phyloP scores from a whole-genome alignment of 1,284 basidiomycete species.

The Omphalotus olearius region DNA sequence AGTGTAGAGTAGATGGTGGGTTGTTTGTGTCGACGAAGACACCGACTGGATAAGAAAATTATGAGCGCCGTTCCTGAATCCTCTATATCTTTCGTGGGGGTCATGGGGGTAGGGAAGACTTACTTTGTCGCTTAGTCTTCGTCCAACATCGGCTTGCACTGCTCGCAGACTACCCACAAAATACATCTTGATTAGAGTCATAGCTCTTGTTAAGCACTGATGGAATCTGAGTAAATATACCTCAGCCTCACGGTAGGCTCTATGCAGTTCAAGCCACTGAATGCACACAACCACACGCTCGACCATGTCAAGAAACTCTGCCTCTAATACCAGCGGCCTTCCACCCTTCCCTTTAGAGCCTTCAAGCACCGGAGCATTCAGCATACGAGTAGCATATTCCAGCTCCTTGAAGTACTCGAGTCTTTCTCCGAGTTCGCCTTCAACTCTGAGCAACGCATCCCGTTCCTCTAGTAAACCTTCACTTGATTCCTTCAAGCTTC shows the following conservation, averaged over 20 bases:
- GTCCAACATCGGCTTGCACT: conserved; percentile 70
- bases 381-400: conserved; percentile 83
- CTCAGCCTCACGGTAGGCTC: conserved; percentile 87
- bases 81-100: not conserved
- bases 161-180: conserved; percentile 81
- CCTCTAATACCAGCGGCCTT: conserved; percentile 78
- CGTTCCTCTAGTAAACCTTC: conserved; percentile 84
- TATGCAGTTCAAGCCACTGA: conserved; percentile 79
- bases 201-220: conserved; percentile 92
- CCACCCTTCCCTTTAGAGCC: conserved; percentile 3
- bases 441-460: conserved; percentile 75
- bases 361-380: conserved; percentile 71
- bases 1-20: conserved; percentile 78
- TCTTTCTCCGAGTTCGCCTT: conserved; percentile 72
- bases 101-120: not conserved
- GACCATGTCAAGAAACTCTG: conserved; percentile 91
- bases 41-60: conserved; percentile 49
- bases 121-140: conserved; percentile 72
- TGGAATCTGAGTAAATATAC: conserved; percentile 90
- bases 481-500: conserved; percentile 85
- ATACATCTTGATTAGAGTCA: conserved; percentile 95
- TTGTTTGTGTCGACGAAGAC: conserved; percentile 70
- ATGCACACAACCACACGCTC: conserved; percentile 90
- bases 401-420: conserved; percentile 91
- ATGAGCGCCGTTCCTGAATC: not conserved